Base-by-base conservation (phyloP, 139 green algal genomes). In the Auxenochlorella protothecoides region DNA sequence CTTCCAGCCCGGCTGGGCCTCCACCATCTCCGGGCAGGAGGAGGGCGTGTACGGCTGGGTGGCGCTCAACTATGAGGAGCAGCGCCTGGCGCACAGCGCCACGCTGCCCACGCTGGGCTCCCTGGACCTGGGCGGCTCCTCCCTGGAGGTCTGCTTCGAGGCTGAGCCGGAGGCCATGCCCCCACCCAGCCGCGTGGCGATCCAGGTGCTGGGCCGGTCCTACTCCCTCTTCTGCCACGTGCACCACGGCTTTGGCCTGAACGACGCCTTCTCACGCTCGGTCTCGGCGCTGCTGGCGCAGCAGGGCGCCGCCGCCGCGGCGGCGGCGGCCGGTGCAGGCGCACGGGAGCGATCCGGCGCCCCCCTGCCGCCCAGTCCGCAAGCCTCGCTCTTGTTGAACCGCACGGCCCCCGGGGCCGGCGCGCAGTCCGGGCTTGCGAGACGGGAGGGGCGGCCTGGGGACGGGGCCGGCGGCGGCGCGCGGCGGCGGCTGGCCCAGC, bases 31-130 rank as follows among this genome's bases (percentile, higher is more conserved):
- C 55, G 91, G 91, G 2, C 68, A 70, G 13, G 83, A 97, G 11
- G 92, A 97, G 79, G 92, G 87, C 51, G 68, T 91, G 44, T 97
- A 85, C 71, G 92, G 89, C 71, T 96, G 90, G 90, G 74, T 93
- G 4, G 81, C 89, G 5, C 77, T 93, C 59, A 96, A 96, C 75
- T 89, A 92, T 69, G 1, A 44, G 27, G 27, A 44, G 27, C 27
- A 44, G 1, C 27, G 27, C 27, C 27, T 44, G 27, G 27, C 27
- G 27, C 27, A 44, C 27, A 44, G 27, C 27, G 27, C 27, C 27
- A 44, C 27, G 27, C 27, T 44, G 55, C 11, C 54, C 59, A 89
- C 83, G n/a, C 44, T 90, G n/a, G 89, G 89, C 0, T 74, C 80
- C 0, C 76, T 95, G 44, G 89, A 96, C 67, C 72, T 96, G 15